Base-by-base conservation (phyloP, 225 moss, liverwort and hornwort genomes). In the Polytrichum commune region DNA sequence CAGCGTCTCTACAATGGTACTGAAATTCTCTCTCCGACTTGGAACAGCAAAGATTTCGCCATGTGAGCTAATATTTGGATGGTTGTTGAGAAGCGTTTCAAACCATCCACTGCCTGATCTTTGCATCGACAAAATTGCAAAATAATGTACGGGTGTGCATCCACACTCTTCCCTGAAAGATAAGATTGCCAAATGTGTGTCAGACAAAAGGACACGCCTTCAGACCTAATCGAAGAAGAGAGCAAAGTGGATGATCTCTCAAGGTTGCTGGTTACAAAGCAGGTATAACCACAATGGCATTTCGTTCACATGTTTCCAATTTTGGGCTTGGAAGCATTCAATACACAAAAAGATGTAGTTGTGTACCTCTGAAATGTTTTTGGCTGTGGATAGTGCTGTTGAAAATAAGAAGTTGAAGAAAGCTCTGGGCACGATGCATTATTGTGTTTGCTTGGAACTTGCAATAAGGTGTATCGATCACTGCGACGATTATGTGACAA, bases 51-150 rank as follows among this genome's bases (percentile, higher is more conserved):
- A 89, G 27, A 89, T 76, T 71, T 89, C 89, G 28, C 89, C 89
- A 54, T 89, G 89, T 27, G 89, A 89, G 62, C 89, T 89, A 10
- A 89, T 75, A 66, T 86, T 89, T 56, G 89, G 89, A 77, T 89
- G 89, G 54, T 83, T 78, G 64, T 89, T 89, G 29, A 89, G 78
- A 8, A 89, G 79, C 1, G 89, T 89, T 73, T 89, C 89, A 26
- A 89, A 89, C 89, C 89, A 89, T 27, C 89, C 89, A 68, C 89
- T 89, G 23, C 89, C 89, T 25, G 89, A 89, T 75, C 89, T 79
- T 85, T 89, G 89, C 89, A 86, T 89, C 5, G 89, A 89, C 80
- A 89, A 68, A 68, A 86, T 77, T 65, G 78, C 86, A 71, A 89
- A 89, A 62, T 75, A 69, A 73, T 81, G 89, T 71, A 89, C 86